Conservation (phyloP, 352 stramenopile species). For the Phytophthora sansomeana region DNA sequence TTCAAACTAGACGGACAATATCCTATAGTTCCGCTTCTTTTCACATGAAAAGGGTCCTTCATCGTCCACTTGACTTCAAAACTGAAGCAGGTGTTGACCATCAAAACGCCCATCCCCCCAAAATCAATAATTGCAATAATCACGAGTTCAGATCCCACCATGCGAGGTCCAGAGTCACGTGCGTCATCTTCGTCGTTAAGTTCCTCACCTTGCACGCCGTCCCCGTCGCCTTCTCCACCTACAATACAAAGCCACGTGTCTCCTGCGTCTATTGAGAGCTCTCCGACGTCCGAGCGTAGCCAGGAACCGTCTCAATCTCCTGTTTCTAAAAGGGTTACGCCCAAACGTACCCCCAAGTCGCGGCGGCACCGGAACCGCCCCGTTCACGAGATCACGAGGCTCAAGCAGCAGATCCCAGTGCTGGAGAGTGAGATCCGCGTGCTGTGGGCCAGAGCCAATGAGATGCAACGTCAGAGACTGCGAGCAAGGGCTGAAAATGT, state of each 20-base stretch:
- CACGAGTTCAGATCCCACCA: neutral
- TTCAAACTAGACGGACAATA: neutral
- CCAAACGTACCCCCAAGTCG: conserved; percentile 11
- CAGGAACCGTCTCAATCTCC: conserved; percentile 13
- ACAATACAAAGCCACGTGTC: neutral
- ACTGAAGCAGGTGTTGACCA: neutral
- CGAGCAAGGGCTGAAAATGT: conserved; percentile 7
- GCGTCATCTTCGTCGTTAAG: neutral
- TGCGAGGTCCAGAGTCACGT: neutral
- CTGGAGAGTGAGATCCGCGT: conserved; percentile 14
- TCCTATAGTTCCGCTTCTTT: no score
- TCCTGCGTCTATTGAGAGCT: neutral
- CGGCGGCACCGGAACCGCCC: conserved; percentile 14
- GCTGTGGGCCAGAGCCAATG: conserved; percentile 7
- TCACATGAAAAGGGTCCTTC: no score
- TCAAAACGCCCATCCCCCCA: neutral
- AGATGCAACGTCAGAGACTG: neutral
- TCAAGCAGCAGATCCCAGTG: conserved; percentile 22
- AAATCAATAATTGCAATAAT: conserved; percentile 1
- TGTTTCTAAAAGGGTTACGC: conserved; percentile 3
- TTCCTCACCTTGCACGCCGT: neutral
- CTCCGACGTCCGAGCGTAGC: neutral
- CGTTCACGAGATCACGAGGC: conserved; percentile 18
- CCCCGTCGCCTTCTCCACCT: neutral
- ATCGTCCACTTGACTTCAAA: neutral